phyloP scores from a whole-genome alignment of 2,329 filamentous ascomycete genomes.

The Monosporascus sp. region DNA sequence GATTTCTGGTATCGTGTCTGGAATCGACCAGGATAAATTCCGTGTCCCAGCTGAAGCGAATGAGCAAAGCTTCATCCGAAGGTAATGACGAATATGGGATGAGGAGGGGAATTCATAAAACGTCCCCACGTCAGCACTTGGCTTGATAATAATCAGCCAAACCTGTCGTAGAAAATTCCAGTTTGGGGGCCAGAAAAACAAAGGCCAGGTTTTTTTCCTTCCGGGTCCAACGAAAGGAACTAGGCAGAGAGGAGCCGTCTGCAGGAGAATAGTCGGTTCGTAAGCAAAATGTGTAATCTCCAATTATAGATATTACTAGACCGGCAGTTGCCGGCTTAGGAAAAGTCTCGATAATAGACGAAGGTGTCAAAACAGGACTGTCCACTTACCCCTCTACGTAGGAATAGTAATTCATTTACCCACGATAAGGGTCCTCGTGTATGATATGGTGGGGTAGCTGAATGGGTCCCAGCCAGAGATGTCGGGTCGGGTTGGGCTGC shows the following conservation, averaged over 20 bases:
- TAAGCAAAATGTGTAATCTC: too few relatives aligned
- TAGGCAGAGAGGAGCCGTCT: background rate
- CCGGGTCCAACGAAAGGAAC: background rate
- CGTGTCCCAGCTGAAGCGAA: background rate
- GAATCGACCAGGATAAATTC: background rate
- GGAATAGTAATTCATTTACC: background rate
- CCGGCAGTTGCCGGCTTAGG: too few relatives aligned
- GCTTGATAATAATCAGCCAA: background rate
- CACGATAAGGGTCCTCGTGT: background rate
- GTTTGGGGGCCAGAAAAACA: background rate
- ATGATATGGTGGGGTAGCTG: background rate
- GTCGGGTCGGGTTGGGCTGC: conserved; percentile 25
- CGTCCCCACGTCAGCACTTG: background rate
- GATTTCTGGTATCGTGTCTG: background rate
- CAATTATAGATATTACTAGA: too few relatives aligned
- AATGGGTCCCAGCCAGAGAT: conserved; percentile 49
- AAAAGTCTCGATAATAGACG: background rate
- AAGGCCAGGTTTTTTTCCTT: background rate
- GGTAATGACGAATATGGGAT: background rate
- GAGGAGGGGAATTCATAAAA: background rate
- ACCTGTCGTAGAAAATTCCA: background rate
- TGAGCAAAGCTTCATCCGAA: background rate
- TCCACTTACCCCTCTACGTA: background rate
- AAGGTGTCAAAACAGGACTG: background rate
- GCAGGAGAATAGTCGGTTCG: background rate